phyloP scores from a whole-genome alignment of 2,329 filamentous ascomycete species.

The Emmonsiellopsis sp. region DNA sequence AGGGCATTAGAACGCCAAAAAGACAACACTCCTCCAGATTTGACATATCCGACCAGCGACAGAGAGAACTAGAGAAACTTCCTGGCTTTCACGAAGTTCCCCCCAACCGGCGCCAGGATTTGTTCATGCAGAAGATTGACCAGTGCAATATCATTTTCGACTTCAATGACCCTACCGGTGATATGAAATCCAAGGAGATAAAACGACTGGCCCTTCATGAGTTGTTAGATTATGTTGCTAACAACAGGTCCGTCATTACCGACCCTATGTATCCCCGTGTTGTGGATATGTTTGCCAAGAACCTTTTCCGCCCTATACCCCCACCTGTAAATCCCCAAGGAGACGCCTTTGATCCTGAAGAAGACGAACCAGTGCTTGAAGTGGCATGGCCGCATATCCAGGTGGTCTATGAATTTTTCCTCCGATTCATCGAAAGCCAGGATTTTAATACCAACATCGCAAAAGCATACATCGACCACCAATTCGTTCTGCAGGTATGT shows the following conservation, averaged over 20 bases:
- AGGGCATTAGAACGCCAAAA: slow-evolving; percentile 90
- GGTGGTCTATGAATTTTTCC: slow-evolving; percentile 98
- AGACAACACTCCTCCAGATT: slow-evolving; percentile 96
- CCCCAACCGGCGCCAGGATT: slow-evolving; percentile 84
- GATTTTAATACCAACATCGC: slow-evolving; percentile 99
- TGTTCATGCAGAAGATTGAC: slow-evolving; percentile 99
- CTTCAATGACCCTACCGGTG: slow-evolving; percentile 94
- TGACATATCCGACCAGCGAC: slow-evolving; percentile 85
- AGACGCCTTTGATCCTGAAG: slow-evolving; percentile 95
- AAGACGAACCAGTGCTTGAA: slow-evolving; percentile 95
- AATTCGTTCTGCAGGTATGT: slow-evolving; percentile 74
- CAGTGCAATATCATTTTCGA: slow-evolving; percentile 99
- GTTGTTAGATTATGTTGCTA: slow-evolving; percentile 93
- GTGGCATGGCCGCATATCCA: slow-evolving; percentile 99
- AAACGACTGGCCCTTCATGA: slow-evolving; percentile 94
- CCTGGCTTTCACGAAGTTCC: slow-evolving; percentile 97
- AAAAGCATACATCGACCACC: slow-evolving; percentile 97
- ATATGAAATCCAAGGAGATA: slow-evolving; percentile 99
- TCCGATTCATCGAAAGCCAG: slow-evolving; percentile 97
- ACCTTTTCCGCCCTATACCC: slow-evolving; percentile 92
- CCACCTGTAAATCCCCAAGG: slow-evolving; percentile 96
- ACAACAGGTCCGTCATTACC: slow-evolving; percentile 96
- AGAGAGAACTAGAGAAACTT: slow-evolving; percentile 89
- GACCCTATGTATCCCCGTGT: slow-evolving; percentile 98
- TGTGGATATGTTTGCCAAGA: slow-evolving; percentile 99